Percentiles rank a stretch among this genome's conserved stretches.
Evolutionary conservation across 1,284 basidiomycete species (phyloP).

Genomic region (Sporisorium reilianum): DNA sequence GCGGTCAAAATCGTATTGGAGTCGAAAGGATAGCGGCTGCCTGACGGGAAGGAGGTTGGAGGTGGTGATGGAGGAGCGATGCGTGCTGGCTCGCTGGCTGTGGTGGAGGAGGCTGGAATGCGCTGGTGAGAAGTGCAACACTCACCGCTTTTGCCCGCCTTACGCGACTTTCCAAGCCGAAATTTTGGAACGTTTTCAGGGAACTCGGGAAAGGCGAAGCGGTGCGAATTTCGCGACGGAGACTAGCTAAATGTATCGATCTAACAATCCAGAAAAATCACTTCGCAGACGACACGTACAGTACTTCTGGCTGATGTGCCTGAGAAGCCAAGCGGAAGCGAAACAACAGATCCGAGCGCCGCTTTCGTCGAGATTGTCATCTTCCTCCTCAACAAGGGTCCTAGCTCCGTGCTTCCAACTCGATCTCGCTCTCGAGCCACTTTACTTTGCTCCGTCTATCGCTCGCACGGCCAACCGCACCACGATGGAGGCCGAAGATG

Average conservation of each 20-base stretch:
- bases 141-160: background rate
- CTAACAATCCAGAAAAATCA: background rate
- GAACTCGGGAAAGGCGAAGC: background rate
- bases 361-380: conserved; percentile 14
- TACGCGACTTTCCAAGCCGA: background rate
- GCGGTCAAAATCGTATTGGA: background rate
- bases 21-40: background rate
- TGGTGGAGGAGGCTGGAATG: background rate
- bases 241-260: background rate
- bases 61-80: background rate
- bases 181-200: background rate
- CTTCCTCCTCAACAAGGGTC: too few relatives aligned
- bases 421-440: too few relatives aligned
- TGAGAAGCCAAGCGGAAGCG: conserved; percentile 4
- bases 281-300: conserved; percentile 2
- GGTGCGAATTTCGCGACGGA: too few relatives aligned
- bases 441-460: conserved; percentile 15
- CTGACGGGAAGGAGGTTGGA: background rate
- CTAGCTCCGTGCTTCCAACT: too few relatives aligned
- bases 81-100: background rate
- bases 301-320: background rate
- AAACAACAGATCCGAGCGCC: conserved; percentile 15
- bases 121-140: conserved; percentile 10
- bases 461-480: background rate
- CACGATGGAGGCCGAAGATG: conserved; percentile 62